Base-by-base conservation (phyloP, 1,284 basidiomycete species). In the Ustilago bromivora region DNA sequence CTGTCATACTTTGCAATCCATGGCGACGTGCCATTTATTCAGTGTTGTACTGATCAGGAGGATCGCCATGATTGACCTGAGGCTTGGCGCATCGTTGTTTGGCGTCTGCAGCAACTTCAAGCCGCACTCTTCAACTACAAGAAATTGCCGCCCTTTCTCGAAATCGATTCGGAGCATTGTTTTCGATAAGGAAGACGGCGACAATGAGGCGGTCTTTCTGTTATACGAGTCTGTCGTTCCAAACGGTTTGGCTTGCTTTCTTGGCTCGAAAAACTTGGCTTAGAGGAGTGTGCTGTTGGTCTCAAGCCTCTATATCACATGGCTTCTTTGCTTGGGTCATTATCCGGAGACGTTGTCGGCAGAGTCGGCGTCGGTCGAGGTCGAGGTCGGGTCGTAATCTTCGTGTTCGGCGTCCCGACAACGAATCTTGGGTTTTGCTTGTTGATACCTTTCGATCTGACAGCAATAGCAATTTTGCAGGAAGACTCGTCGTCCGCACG, bases 61-160 rank as follows among this genome's bases (percentile, higher is more conserved):
- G 12, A 59, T 58, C 61, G 66, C 66, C 66, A 68, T 62, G 66
- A 68, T 54, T 53, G 32, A 51, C 51, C 43, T 35, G 38, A 56
- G 32, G 40, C 67, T 70, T 70, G 67, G 67, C 67, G 40, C 67
- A 64, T 57, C 49, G 49, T 31, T 51, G 49, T 70, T 64, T 43
- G 67, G 64, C 61, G 34, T 53, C 23, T 3, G 23, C 23, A 28
- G 58, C 47, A 41, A 17, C 13, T 19, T 11, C 19, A 55, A 32
- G 36, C 19, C 47, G 23, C 23, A 17, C 35, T 12, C 35, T 38
- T 36, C 11, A 46, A 46, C 34, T 17, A 43, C 43, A 12, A 23
- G 23, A 47, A 46, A 47, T 47, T 31, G 38, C 8, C 19, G 34
- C 35, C 5, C 19, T 41, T 41, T 31, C 13, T 9, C 36, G 1